Percentiles rank a stretch among this genome's conserved stretches.
Evolutionary conservation across 345 rosid species (phyloP).

Genomic region (Lumnitzera littorea): DNA sequence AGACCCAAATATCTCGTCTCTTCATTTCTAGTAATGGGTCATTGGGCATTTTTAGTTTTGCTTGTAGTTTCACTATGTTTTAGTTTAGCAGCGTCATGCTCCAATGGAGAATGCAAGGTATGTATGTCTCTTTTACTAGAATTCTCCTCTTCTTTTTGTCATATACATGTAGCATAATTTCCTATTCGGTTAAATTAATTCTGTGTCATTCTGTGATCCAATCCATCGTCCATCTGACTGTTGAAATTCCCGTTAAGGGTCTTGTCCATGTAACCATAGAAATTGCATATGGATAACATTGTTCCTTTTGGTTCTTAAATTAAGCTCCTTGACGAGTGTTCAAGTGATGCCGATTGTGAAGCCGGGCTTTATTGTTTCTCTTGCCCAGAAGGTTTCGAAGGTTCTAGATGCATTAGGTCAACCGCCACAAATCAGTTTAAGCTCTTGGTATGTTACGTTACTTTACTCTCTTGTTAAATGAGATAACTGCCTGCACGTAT

Average conservation of each 20-base stretch:
- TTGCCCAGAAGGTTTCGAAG: slow-evolving; percentile 38
- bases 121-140: slow-evolving; percentile 13
- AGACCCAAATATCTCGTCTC: too few relatives aligned
- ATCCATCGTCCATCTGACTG: too few relatives aligned
- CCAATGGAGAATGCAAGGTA: slow-evolving; percentile 52
- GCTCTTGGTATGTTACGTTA: slow-evolving; percentile 34
- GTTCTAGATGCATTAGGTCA: slow-evolving; percentile 52
- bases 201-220: too few relatives aligned
- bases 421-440: slow-evolving; percentile 46
- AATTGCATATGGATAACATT: too few relatives aligned
- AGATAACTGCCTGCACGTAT: too few relatives aligned
- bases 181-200: too few relatives aligned
- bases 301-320: not conserved
- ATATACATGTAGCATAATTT: too few relatives aligned
- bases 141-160: too few relatives aligned
- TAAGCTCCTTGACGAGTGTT: slow-evolving; percentile 51
- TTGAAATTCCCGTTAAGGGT: too few relatives aligned
- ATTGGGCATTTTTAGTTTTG: slow-evolving; percentile 1
- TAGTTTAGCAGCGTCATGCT: slow-evolving; percentile 26
- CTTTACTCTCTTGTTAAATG: too few relatives aligned
- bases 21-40: too few relatives aligned
- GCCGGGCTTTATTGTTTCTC: slow-evolving; percentile 53
- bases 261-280: too few relatives aligned
- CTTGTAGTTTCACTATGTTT: slow-evolving; percentile 1
- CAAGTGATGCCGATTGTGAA: slow-evolving; percentile 48